phyloP scores from a whole-genome alignment of 1,139 yeast species.

The Nadsonia starkeyi-henricii region DNA sequence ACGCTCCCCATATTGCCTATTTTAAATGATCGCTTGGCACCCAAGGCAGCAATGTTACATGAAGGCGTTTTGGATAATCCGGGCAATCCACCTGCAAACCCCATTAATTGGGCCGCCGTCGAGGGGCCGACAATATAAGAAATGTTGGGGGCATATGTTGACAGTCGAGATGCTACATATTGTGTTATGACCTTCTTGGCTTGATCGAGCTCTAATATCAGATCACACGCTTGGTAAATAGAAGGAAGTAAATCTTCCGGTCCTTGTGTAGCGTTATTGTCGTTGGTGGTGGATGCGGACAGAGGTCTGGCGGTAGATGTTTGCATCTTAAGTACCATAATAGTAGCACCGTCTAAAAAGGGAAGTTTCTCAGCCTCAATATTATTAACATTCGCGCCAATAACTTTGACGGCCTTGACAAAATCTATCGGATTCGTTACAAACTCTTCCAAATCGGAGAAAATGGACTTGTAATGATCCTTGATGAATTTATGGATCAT shows the following conservation, averaged over 20 bases:
- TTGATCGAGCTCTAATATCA: constrained; percentile 33
- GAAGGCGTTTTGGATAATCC: constrained; percentile 63
- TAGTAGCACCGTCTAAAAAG: constrained; percentile 33
- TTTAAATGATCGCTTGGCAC: constrained; percentile 43
- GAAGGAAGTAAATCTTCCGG: constrained; percentile 25
- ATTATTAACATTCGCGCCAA: constrained; percentile 37
- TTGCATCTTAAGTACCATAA: constrained; percentile 63
- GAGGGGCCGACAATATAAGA: constrained; percentile 59
- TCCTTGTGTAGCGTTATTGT: background rate
- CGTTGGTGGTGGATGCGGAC: background rate
- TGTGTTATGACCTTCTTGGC: constrained; percentile 33
- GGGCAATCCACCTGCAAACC: constrained; percentile 58
- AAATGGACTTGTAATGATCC: constrained; percentile 42
- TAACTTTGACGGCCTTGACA: constrained; percentile 36
- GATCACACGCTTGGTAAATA: constrained; percentile 34
- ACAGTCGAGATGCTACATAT: constrained; percentile 45
- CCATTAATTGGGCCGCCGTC: constrained; percentile 61
- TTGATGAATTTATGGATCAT: constrained; percentile 38
- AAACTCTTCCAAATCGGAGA: constrained; percentile 58
- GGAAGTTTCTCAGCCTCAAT: constrained; percentile 19
- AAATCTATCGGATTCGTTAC: constrained; percentile 54
- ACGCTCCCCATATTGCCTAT: constrained; percentile 9
- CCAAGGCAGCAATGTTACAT: constrained; percentile 71
- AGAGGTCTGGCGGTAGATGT: constrained; percentile 25
- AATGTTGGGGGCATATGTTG: constrained; percentile 65